Percentiles rank a stretch among this genome's conserved stretches.
phyloP scores from a whole-genome alignment of 192 early-diverging fungal species.

The Mortierella claussenii region DNA sequence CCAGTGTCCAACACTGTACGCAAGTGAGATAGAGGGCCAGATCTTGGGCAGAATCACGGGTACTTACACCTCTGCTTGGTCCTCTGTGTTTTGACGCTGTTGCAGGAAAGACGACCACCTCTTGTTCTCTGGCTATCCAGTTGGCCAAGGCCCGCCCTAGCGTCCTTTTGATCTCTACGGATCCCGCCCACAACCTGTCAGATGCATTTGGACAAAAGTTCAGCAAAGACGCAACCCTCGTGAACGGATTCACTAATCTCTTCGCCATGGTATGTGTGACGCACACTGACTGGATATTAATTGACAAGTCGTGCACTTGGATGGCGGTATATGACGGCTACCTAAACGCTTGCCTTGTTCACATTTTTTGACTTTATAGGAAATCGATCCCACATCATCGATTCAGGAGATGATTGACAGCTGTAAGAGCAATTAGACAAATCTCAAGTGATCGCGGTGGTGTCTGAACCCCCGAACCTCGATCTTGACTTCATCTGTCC shows the following conservation, averaged over 20 bases:
- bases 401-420: conserved; percentile 99
- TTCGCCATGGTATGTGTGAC: conserved; percentile 94
- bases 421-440: conserved; percentile 59
- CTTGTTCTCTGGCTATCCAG: conserved; percentile 94
- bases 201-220: conserved; percentile 99
- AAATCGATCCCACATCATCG: conserved; percentile 98
- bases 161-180: conserved; percentile 97
- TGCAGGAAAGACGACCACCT: conserved; percentile 74
- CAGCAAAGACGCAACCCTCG: conserved; percentile 92
- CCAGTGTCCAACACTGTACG: neutral
- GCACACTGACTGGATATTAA: too few relatives aligned
- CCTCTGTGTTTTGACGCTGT: too few relatives aligned
- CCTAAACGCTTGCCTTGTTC: neutral
- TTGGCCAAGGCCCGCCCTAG: conserved; percentile 89
- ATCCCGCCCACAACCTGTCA: conserved; percentile 99
- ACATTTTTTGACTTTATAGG: conserved; percentile 57
- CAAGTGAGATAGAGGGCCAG: too few relatives aligned
- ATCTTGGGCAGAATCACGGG: too few relatives aligned
- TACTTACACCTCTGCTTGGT: too few relatives aligned
- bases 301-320: too few relatives aligned
- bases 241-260: conserved; percentile 95
- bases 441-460: neutral
- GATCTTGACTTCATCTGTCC: too few relatives aligned
- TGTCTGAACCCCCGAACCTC: too few relatives aligned
- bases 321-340: too few relatives aligned